A percentile compares a stretch with the other conserved stretches of the same genome.
Evolutionary conservation across 2,329 filamentous ascomycete genomes (phyloP).

Genomic region (Aspergillus neoniger): DNA sequence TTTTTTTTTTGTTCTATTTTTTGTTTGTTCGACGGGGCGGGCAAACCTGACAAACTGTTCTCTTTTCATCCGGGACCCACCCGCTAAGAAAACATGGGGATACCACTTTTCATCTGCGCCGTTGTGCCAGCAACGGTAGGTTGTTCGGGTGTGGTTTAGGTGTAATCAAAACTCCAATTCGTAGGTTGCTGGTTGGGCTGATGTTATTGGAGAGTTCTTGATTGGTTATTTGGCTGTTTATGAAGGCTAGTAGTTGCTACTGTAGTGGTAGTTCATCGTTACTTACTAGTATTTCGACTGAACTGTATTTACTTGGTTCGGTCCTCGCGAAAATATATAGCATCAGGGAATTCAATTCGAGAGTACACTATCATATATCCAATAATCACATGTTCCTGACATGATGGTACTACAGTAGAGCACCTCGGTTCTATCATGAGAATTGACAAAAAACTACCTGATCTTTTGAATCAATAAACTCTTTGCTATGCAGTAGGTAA

Average conservation of each 20-base stretch:
- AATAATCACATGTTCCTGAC: no score
- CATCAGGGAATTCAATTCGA: no score
- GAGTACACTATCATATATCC: no score
- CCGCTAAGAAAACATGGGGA: constrained; percentile 15
- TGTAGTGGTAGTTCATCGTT: no score
- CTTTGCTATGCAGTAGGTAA: background rate
- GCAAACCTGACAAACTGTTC: constrained; percentile 4
- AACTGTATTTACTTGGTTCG: no score
- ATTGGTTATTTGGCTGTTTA: background rate
- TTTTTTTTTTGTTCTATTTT: background rate
- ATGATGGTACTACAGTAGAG: no score
- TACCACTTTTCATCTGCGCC: background rate
- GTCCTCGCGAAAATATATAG: no score
- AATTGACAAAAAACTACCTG: no score
- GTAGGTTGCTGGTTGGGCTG: background rate
- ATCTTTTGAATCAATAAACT: background rate
- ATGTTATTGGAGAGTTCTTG: no score
- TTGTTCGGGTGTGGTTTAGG: background rate
- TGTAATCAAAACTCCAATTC: background rate
- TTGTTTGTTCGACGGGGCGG: constrained; percentile 8
- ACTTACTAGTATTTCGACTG: no score
- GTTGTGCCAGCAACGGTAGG: background rate
- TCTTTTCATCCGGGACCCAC: constrained; percentile 15
- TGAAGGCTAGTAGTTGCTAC: background rate
- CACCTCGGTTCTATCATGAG: no score